A percentile compares a stretch with the other conserved stretches of the same genome.
These are phyloP conservation scores for Lentinula novae-zelandiae DNA, from an alignment of 1,284 basidiomycete genomes.

Conservation along the genomic window DNA sequence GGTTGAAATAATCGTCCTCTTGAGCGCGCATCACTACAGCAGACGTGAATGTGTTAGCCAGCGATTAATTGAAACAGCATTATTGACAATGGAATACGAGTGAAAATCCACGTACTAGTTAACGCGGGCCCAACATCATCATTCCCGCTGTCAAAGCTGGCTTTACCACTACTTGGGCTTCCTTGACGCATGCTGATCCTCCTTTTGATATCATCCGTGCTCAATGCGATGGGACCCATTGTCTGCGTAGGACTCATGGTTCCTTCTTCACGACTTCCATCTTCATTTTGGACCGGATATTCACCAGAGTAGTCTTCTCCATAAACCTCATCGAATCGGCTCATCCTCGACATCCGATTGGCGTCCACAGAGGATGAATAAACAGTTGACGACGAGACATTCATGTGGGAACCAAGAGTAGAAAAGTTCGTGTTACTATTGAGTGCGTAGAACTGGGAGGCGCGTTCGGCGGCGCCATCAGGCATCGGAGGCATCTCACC, in stretches of 20 bases:
- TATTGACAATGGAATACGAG: neutral
- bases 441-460: conserved; percentile 4
- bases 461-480: conserved; percentile 9
- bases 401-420: neutral
- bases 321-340: conserved; percentile 12
- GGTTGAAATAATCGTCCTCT: conserved; percentile 31
- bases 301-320: conserved; percentile 5
- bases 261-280: neutral
- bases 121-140: conserved; percentile 59
- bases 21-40: conserved; percentile 57
- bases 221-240: conserved; percentile 61
- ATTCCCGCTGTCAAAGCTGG: neutral
- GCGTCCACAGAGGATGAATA: neutral
- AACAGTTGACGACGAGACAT: conserved; percentile 6
- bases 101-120: conserved; percentile 39
- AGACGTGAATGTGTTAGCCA: neutral
- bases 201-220: conserved; percentile 59
- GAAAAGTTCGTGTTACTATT: neutral
- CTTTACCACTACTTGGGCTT: conserved; percentile 3
- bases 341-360: conserved; percentile 2
- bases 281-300: neutral
- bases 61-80: neutral
- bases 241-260: conserved; percentile 55
- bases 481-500: conserved; percentile 30
- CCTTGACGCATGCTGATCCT: conserved; percentile 21